These are phyloP conservation scores for Neobulgaria alba DNA, from an alignment of 2,329 filamentous ascomycete species.

Conservation along the genomic window DNA sequence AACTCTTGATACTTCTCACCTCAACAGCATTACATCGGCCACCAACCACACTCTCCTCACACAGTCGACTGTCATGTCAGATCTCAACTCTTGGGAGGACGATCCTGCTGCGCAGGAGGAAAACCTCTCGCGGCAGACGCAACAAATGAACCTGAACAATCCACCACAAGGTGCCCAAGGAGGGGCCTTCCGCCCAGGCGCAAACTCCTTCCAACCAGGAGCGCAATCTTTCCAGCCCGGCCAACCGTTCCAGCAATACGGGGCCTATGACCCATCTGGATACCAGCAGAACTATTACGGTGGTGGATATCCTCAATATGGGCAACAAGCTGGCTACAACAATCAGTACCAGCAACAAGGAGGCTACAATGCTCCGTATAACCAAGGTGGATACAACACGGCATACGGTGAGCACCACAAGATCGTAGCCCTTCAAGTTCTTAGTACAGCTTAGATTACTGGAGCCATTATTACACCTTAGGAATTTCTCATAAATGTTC, in stretches of 20 bases:
- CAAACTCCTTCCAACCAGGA: constrained; percentile 63
- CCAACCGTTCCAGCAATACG: constrained; percentile 53
- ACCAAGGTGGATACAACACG: constrained; percentile 26
- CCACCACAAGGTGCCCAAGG: constrained; percentile 31
- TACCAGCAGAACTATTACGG: constrained; percentile 44
- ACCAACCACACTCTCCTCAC: constrained; percentile 6
- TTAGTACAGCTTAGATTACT: too few species aligned
- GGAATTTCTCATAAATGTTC: background rate
- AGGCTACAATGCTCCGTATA: constrained; percentile 27
- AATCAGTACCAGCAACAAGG: constrained; percentile 42
- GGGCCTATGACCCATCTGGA: constrained; percentile 46
- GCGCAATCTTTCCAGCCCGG: constrained; percentile 65
- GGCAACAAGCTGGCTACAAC: constrained; percentile 34
- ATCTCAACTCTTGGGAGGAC: constrained; percentile 93
- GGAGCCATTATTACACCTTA: too few species aligned
- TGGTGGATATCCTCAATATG: constrained; percentile 46
- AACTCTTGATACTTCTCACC: constrained; percentile 5
- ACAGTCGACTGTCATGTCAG: constrained; percentile 53
- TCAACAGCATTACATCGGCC: constrained; percentile 1
- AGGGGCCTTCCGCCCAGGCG: constrained; percentile 55
- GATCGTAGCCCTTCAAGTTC: too few species aligned
- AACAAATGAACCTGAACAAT: constrained; percentile 66
- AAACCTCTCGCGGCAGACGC: constrained; percentile 66
- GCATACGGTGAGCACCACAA: constrained; percentile 32
- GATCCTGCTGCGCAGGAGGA: constrained; percentile 70